Base-by-base conservation (phyloP, 306 rosid species). In the Boehmeria nivea region DNA sequence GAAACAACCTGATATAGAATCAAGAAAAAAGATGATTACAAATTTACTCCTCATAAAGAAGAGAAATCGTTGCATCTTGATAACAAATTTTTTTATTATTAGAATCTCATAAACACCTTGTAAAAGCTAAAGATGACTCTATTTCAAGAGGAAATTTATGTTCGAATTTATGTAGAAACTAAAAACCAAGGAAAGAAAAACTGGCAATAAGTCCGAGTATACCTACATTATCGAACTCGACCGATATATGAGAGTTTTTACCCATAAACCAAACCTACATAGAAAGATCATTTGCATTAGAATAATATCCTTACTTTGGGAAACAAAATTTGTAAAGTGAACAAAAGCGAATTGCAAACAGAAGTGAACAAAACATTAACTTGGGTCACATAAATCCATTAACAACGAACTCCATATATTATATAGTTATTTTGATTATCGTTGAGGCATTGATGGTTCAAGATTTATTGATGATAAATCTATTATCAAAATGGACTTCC, bases 221-320 rank as follows among this genome's bases (percentile, higher is more conserved):
- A 76, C 96, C 80, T 83, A 85, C 99, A 68, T 73, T 79, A 72
- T 93, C 89, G 25, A 93, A 93, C 74, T 87, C 88, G 6, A 67
- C 76, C 25, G 96, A 87, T 38, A 87, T 79, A 76, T 87, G 96
- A 64, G 89, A 85, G 68, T 85, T 78, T 69, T 79, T 74, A 3
- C 99, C 96, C 99, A 93, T 93, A 69, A 83, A 87, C 83, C 95
- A 80, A 69, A 87, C 96, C 96, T 93, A 59, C 76, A 86, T 18
- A 78, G 72, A 12, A 69, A 65, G 67, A 17, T 11, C 31, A 39
- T 22, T 39, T 45, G n/a, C 14, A 45, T 8, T 1, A 19, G n/a
- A 25, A n/a, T 31, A 31, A 7, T 6, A 14, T 11, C 24, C 18
- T 3, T 8, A 11, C n/a, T n/a, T n/a, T n/a, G n/a, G n/a, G n/a